phyloP scores from a whole-genome alignment of 2,329 filamentous ascomycete species.

The Aspergillus pseudotamarii region DNA sequence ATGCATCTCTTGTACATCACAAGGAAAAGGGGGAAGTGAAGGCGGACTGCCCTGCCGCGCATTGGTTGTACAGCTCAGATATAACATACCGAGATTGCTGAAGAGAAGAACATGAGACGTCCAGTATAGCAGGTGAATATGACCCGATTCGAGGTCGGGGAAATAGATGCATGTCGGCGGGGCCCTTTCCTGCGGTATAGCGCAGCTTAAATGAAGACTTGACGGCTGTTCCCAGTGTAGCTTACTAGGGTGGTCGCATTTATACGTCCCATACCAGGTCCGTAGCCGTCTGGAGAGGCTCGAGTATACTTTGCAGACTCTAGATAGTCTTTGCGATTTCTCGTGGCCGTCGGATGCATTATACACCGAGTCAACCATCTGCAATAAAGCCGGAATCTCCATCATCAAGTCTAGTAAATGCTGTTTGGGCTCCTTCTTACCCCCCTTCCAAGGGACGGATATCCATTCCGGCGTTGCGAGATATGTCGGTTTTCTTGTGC shows the following conservation, averaged over 20 bases:
- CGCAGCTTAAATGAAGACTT: background rate
- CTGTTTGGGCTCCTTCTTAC: background rate
- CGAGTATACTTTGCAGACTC: background rate
- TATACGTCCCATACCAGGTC: background rate
- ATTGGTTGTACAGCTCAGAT: background rate
- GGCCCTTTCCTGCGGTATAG: background rate
- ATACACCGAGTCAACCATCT: background rate
- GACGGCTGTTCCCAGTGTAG: background rate
- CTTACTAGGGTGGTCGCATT: background rate
- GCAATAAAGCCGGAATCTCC: background rate
- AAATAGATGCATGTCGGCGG: background rate
- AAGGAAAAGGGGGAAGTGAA: background rate
- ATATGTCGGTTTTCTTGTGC: background rate
- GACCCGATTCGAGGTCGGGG: background rate
- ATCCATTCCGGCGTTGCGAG: background rate
- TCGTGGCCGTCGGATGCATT: background rate
- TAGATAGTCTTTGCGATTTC: background rate
- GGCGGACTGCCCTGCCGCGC: background rate
- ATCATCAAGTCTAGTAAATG: background rate
- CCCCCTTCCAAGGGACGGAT: background rate
- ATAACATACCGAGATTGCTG: background rate
- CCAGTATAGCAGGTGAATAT: background rate
- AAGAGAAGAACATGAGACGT: background rate
- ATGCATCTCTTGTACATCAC: background rate
- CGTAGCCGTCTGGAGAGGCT: background rate